Conservation (phyloP, 306 rosid genomes). For the Sicyos edulis region DNA sequence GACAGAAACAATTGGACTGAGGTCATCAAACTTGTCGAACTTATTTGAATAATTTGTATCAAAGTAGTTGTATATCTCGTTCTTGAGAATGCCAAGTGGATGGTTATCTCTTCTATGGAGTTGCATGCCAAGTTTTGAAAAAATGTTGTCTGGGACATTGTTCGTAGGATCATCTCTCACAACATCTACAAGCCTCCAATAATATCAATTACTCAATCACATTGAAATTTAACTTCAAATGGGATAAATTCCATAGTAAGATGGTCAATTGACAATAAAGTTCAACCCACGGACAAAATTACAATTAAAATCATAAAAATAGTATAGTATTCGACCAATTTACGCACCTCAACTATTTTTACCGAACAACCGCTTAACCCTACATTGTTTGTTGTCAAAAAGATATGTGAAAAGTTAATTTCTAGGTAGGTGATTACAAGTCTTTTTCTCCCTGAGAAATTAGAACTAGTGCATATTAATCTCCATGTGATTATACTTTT, state of each 20-base stretch:
- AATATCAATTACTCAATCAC: slow-evolving; percentile 1
- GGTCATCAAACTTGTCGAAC: slow-evolving; percentile 78
- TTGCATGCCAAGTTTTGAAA: slow-evolving; percentile 82
- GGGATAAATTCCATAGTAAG: not conserved
- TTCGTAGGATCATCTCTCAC: slow-evolving; percentile 87
- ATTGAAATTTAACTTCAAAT: not conserved
- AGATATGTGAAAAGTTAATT: too few species aligned
- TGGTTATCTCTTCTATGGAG: slow-evolving; percentile 86
- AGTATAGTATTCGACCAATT: too few species aligned
- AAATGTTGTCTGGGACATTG: slow-evolving; percentile 83
- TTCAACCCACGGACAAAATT: too few species aligned
- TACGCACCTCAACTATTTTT: too few species aligned
- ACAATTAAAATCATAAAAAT: too few species aligned
- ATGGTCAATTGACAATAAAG: too few species aligned
- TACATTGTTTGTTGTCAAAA: too few species aligned
- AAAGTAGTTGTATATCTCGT: slow-evolving; percentile 71
- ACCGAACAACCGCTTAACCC: too few species aligned
- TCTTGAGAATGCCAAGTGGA: slow-evolving; percentile 87
- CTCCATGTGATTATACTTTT: not conserved
- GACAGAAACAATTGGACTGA: slow-evolving; percentile 68
- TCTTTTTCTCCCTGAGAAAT: too few species aligned
- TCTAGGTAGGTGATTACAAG: too few species aligned
- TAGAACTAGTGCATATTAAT: not conserved
- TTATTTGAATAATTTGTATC: slow-evolving; percentile 64
- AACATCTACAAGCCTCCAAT: slow-evolving; percentile 53